Evolutionary conservation across 1,139 yeast genomes (phyloP), one percentile per base, ranked within the genome.

Genomic region (Yamadazyma atlantica): DNA sequence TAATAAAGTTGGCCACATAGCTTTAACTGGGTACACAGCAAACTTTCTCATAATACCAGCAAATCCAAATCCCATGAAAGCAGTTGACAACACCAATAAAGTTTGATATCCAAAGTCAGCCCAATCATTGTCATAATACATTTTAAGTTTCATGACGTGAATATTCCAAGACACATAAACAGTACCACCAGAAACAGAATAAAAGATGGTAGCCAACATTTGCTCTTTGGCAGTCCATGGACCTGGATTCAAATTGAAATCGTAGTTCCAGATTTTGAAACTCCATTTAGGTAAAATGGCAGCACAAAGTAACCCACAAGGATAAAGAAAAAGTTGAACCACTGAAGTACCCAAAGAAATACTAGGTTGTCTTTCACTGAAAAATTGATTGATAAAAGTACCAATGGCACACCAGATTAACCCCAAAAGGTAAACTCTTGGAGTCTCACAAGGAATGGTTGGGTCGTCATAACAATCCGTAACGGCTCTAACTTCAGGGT

Each of bases 181-280:
- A 1, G 69, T 59, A 1, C 68, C 64, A 5, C 67, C 60, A 1
- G 73, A 67, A 37, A 73, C 68, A 50, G 66, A 65, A 42, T 64
- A 69, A 28, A 69, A 67, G 32, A 69, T 66, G 1, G 75, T 64
- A 15, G 65, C 51, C 59, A 69, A 37, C 78, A 79, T 76, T 58
- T 82, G 87, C 54, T 83, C 90, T 54, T 83, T 83, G 48, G 62
- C 67, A 25, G 72, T 64, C 85, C 86, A 83, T 4, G 64, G 65
- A 1, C 75, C 74, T 2, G 72, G 72, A 42, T 69, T 69, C 19
- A 69, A 43, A 29, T 65, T 60, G 16, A 63, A 35, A 3, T 41
- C 32, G 14, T 42, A 39, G 0, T 63, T 60, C 16, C 58, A 53
- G 16, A 57, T 15, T 3, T 37, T 44, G 65, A 47, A 33, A 56